Percentiles rank a stretch among this genome's conserved stretches.
These are phyloP conservation scores for Zelonia costaricensis DNA, from an alignment of 208 protist genomes.

Conservation along the genomic window DNA sequence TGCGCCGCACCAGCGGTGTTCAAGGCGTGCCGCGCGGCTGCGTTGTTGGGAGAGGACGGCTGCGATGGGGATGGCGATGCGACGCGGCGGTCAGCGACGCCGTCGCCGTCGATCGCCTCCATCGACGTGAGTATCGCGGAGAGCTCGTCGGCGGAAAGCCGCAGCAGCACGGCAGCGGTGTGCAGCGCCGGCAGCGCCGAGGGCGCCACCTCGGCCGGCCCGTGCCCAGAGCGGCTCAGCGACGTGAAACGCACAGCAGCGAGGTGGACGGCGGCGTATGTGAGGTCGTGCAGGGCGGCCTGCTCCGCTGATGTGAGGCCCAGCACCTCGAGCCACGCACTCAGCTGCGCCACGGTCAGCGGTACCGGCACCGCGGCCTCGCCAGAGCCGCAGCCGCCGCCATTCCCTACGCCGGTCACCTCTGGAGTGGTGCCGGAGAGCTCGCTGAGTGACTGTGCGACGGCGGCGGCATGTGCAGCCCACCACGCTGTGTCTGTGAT, in stretches of 20 bases:
- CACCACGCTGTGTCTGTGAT: slow-evolving; percentile 2
- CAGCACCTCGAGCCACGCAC: neutral
- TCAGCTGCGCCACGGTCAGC: neutral
- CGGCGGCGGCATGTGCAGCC: neutral
- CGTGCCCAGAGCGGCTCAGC: neutral
- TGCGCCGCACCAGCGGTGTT: slow-evolving; percentile 25
- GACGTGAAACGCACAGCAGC: slow-evolving; percentile 7
- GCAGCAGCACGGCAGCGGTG: slow-evolving; percentile 10
- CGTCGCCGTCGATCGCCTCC: neutral
- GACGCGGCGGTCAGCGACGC: too few relatives aligned
- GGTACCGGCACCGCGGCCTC: neutral
- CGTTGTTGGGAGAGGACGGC: too few relatives aligned
- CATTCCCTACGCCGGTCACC: neutral
- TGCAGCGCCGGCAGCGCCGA: slow-evolving; percentile 1
- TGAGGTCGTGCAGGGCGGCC: slow-evolving; percentile 4
- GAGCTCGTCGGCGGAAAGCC: slow-evolving; percentile 4
- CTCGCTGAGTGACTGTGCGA: neutral
- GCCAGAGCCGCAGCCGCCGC: too few relatives aligned
- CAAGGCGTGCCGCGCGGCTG: slow-evolving; percentile 14
- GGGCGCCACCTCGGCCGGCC: slow-evolving; percentile 2
- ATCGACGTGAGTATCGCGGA: slow-evolving; percentile 15
- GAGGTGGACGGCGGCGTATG: slow-evolving; percentile 2
- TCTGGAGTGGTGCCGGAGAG: neutral
- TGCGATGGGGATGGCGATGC: too few relatives aligned
- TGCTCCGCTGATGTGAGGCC: slow-evolving; percentile 4